Conservation (phyloP, 768 basidiomycete genomes). For the Dendrothele bispora region DNA sequence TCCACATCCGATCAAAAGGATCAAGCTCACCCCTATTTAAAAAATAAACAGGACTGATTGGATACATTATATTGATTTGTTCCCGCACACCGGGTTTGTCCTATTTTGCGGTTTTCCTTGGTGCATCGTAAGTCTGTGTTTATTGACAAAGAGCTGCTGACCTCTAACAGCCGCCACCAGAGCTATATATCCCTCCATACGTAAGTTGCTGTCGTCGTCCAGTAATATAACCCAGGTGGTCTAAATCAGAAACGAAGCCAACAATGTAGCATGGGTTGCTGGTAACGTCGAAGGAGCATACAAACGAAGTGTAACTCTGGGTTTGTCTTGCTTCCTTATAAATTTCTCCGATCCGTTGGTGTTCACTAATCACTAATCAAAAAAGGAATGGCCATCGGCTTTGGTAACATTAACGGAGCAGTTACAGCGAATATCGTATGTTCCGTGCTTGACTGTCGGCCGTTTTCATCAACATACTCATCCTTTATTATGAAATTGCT, state of each 20-base stretch:
- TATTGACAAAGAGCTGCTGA: not conserved
- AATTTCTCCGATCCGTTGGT: no score
- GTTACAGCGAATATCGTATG: constrained; percentile 66
- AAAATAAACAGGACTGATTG: constrained; percentile 39
- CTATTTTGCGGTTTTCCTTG: constrained; percentile 73
- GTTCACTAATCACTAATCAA: no score
- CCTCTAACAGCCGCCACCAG: constrained; percentile 19
- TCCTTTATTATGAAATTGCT: not conserved
- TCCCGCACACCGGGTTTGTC: constrained; percentile 63
- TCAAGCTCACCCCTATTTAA: not conserved
- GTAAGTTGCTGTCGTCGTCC: constrained; percentile 29
- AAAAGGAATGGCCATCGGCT: constrained; percentile 72
- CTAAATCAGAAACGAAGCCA: no score
- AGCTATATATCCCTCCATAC: constrained; percentile 52
- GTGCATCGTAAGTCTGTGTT: constrained; percentile 54
- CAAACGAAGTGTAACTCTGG: constrained; percentile 69
- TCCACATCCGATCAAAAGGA: no score
- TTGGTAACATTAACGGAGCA: constrained; percentile 70
- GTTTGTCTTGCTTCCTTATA: no score
- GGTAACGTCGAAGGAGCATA: constrained; percentile 74
- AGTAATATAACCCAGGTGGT: no score
- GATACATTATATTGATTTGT: constrained; percentile 66
- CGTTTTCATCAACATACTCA: not conserved
- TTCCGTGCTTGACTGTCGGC: constrained; percentile 7
- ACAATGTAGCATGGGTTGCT: constrained; percentile 77